A percentile compares a stretch with the other conserved stretches of the same genome.
phyloP scores from a whole-genome alignment of 2,329 filamentous ascomycete genomes.

The Alternaria rosae region DNA sequence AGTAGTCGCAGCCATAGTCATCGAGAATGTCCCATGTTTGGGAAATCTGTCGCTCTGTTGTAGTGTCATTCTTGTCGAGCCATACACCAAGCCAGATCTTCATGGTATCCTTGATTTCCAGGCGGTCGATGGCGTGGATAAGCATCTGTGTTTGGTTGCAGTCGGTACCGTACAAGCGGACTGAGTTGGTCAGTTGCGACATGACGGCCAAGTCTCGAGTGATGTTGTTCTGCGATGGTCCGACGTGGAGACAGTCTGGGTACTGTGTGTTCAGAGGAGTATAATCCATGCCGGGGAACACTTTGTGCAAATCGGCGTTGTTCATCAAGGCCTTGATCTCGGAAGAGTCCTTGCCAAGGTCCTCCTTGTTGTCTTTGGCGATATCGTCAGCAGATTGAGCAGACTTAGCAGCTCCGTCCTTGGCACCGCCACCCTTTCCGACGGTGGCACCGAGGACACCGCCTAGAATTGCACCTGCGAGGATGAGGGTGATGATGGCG shows the following conservation, averaged over 20 bases:
- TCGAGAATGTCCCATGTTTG: slow-evolving; percentile 89
- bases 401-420: slow-evolving; percentile 26
- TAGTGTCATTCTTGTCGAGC: slow-evolving; percentile 84
- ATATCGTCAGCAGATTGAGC: slow-evolving; percentile 52
- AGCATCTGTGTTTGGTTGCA: slow-evolving; percentile 98
- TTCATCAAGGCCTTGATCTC: slow-evolving; percentile 85
- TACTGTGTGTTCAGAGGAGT: slow-evolving; percentile 92
- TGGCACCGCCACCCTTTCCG: slow-evolving; percentile 51
- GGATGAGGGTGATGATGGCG: slow-evolving; percentile 66
- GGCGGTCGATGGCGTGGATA: slow-evolving; percentile 77
- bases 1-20: slow-evolving; percentile 59
- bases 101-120: slow-evolving; percentile 73
- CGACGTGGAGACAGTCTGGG: slow-evolving; percentile 77
- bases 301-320: slow-evolving; percentile 84
- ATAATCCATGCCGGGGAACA: slow-evolving; percentile 95
- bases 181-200: slow-evolving; percentile 84
- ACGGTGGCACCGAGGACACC: slow-evolving; percentile 78
- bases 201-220: slow-evolving; percentile 90
- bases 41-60: slow-evolving; percentile 79
- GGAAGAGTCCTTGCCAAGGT: slow-evolving; percentile 74
- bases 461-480: slow-evolving; percentile 75
- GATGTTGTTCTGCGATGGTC: slow-evolving; percentile 91
- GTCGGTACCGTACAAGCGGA: slow-evolving; percentile 92
- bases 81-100: slow-evolving; percentile 96
- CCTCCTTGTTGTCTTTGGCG: slow-evolving; percentile 71